Evolutionary conservation across 2,329 filamentous ascomycete species (phyloP).

Genomic region (Fusarium sarcochroum): DNA sequence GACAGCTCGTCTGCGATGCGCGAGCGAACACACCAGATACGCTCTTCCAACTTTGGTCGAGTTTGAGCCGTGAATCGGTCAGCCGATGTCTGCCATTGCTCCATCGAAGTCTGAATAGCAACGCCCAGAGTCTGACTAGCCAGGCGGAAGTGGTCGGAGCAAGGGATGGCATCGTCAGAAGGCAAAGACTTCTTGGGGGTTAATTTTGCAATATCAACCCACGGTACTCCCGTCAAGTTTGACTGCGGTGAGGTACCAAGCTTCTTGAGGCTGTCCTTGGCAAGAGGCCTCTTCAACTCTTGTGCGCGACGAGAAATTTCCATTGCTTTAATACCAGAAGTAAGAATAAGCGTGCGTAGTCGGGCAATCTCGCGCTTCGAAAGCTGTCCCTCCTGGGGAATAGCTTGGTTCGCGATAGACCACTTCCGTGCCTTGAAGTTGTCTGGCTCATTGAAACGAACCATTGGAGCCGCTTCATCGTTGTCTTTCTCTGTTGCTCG

Average conservation of each 20-base stretch:
- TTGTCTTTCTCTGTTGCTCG: slow-evolving; percentile 55
- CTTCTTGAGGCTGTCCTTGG: slow-evolving; percentile 31
- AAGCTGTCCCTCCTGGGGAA: slow-evolving; percentile 57
- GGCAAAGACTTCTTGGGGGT: slow-evolving; percentile 54
- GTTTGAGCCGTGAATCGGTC: slow-evolving; percentile 71
- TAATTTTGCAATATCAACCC: slow-evolving; percentile 62
- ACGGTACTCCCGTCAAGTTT: slow-evolving; percentile 50
- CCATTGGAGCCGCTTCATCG: slow-evolving; percentile 52
- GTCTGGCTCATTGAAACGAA: slow-evolving; percentile 43
- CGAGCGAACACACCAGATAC: slow-evolving; percentile 63
- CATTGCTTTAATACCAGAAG: slow-evolving; percentile 89
- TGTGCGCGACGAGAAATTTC: slow-evolving; percentile 80
- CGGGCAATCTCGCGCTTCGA: slow-evolving; percentile 83
- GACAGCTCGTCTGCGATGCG: slow-evolving; percentile 68
- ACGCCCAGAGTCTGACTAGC: slow-evolving; percentile 66
- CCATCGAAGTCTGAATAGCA: slow-evolving; percentile 63
- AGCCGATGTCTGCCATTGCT: slow-evolving; percentile 71
- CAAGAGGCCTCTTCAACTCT: slow-evolving; percentile 57
- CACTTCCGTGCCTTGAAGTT: slow-evolving; percentile 59
- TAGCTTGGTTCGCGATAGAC: slow-evolving; percentile 64
- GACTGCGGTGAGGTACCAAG: slow-evolving; percentile 43
- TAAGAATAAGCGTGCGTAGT: slow-evolving; percentile 81
- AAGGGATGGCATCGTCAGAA: slow-evolving; percentile 55
- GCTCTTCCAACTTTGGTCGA: slow-evolving; percentile 65
- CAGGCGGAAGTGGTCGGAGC: slow-evolving; percentile 64